Conservation (phyloP, 371 early-diverging fungal species). For the Smittium mucronatum region DNA sequence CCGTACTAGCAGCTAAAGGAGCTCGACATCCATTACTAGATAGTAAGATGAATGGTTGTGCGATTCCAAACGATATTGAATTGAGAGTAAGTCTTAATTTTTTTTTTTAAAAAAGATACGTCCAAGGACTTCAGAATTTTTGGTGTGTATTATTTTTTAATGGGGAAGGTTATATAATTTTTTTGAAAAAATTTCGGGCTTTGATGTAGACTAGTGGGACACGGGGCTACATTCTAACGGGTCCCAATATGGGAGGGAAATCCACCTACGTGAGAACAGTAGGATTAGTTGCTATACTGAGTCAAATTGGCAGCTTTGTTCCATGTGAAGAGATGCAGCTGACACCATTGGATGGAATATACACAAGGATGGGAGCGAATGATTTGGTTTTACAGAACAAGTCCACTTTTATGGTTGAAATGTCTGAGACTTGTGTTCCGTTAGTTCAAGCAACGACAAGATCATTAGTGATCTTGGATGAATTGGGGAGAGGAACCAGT, state of each 20-base stretch:
- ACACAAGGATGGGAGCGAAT: constrained; percentile 52
- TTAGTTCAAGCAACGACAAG: constrained; percentile 48
- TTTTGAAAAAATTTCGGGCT: background rate
- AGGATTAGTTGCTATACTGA: constrained; percentile 62
- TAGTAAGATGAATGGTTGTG: constrained; percentile 23
- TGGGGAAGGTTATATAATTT: background rate
- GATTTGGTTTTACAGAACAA: constrained; percentile 57
- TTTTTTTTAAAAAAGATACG: background rate
- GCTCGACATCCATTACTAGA: constrained; percentile 55
- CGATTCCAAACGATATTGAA: constrained; percentile 56
- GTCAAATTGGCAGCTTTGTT: constrained; percentile 71
- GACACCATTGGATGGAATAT: constrained; percentile 52
- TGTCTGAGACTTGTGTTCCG: constrained; percentile 66
- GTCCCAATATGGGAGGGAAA: constrained; percentile 88
- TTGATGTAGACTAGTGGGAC: constrained; percentile 1
- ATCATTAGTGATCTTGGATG: constrained; percentile 85
- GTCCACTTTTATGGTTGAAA: constrained; percentile 83
- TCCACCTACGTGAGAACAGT: constrained; percentile 61
- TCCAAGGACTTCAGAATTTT: background rate
- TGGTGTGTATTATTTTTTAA: background rate
- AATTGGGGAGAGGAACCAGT: constrained; percentile 86
- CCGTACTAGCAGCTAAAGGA: constrained; percentile 14
- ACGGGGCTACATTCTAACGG: constrained; percentile 48
- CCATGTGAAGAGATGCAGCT: constrained; percentile 42
- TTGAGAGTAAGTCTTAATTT: constrained; percentile 27